These are phyloP conservation scores for Cryptococcus sp. DNA, from an alignment of 1,284 basidiomycete species.

Conservation along the genomic window DNA sequence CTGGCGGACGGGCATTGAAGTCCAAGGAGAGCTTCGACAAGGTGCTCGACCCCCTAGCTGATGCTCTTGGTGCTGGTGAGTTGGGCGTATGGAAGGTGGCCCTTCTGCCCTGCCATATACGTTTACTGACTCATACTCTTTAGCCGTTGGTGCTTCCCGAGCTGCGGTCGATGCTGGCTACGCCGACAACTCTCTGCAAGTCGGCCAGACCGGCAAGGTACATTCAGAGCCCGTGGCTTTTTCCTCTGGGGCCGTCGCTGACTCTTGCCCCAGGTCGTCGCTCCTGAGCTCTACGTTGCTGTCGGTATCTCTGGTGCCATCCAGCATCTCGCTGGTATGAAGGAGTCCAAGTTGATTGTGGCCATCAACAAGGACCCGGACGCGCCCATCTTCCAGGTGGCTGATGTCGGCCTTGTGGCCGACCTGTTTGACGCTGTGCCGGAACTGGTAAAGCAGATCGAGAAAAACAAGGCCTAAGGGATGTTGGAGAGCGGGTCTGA, in stretches of 20 bases:
- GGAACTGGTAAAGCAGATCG: constrained; percentile 75
- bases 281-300: constrained; percentile 92
- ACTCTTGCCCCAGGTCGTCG: constrained; percentile 59
- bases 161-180: constrained; percentile 98
- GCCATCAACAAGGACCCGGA: constrained; percentile 99
- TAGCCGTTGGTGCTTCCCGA: constrained; percentile 90
- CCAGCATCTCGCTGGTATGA: constrained; percentile 99
- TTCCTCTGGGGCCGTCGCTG: not conserved
- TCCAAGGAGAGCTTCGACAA: constrained; percentile 86
- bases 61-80: constrained; percentile 73
- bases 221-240: constrained; percentile 9
- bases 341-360: constrained; percentile 97
- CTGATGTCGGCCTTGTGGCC: constrained; percentile 90
- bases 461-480: constrained; percentile 22
- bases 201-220: constrained; percentile 95
- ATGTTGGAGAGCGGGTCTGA: too few species aligned
- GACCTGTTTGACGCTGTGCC: constrained; percentile 88
- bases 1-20: constrained; percentile 94
- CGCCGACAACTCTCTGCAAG: constrained; percentile 96
- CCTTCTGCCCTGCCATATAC: too few species aligned
- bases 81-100: not conserved
- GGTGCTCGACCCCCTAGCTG: constrained; percentile 88
- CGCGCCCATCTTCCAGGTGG: constrained; percentile 98
- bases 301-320: constrained; percentile 97
- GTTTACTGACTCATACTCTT: not conserved